Conservation (phyloP, 208 protist genomes). For the Angomonas ambiguus region DNA sequence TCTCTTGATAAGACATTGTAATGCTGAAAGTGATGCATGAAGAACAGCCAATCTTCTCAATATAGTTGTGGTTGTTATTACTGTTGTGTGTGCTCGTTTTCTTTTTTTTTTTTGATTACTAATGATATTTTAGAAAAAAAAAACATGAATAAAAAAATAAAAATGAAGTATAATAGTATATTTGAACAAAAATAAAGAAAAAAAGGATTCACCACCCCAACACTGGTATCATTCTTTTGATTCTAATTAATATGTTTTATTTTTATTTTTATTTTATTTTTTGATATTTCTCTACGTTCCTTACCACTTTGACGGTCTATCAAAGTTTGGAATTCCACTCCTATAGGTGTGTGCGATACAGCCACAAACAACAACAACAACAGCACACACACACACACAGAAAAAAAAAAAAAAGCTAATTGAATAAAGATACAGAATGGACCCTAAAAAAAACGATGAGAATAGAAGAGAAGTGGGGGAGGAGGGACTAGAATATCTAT, state of each 20-base stretch:
- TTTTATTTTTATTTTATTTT: not conserved
- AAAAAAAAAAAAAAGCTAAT: conserved; percentile 7
- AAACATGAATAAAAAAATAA: not conserved
- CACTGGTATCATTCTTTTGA: too few relatives aligned
- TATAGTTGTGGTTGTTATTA: too few relatives aligned
- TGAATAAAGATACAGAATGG: not conserved
- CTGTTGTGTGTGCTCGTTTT: not conserved
- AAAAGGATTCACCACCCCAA: not conserved
- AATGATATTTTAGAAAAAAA: not conserved
- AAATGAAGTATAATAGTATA: conserved; percentile 7
- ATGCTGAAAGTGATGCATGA: too few relatives aligned
- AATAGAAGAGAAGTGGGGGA: too few relatives aligned
- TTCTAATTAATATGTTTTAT: not conserved
- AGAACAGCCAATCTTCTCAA: too few relatives aligned
- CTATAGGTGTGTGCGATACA: not conserved
- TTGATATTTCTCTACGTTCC: not conserved
- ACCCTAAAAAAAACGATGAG: too few relatives aligned
- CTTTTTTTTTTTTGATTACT: not conserved
- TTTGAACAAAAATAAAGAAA: conserved; percentile 15
- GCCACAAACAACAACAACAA: conserved; percentile 5
- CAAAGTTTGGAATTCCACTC: too few relatives aligned
- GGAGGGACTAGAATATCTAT: too few relatives aligned
- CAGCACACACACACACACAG: not conserved
- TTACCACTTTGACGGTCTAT: not conserved
- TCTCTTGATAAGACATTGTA: too few relatives aligned